These are phyloP conservation scores for Graphilbum fragrans DNA, from an alignment of 2,329 filamentous ascomycete species.

Conservation along the genomic window DNA sequence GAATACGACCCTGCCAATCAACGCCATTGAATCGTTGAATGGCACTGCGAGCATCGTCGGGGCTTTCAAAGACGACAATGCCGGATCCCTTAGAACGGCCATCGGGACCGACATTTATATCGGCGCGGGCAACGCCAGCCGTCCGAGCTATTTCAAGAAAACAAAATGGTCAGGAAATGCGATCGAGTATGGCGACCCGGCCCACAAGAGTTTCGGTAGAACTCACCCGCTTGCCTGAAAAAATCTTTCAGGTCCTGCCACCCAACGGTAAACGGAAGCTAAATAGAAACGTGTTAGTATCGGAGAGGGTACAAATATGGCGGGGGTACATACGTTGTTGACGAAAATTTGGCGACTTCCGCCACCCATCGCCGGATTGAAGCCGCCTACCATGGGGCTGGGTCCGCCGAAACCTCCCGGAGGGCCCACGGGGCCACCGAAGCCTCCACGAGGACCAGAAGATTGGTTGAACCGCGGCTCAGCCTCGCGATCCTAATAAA, in stretches of 20 bases:
- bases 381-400: constrained; percentile 36
- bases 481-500: constrained; percentile 87
- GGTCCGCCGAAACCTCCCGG: constrained; percentile 6
- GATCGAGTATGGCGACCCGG: no score
- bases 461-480: constrained; percentile 90
- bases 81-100: constrained; percentile 93
- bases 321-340: constrained; percentile 75
- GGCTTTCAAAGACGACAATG: constrained; percentile 90
- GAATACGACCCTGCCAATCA: constrained; percentile 87
- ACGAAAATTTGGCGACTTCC: constrained; percentile 89
- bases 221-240: constrained; percentile 92
- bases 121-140: constrained; percentile 81
- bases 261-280: constrained; percentile 95
- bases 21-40: constrained; percentile 98
- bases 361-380: constrained; percentile 40
- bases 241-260: constrained; percentile 99
- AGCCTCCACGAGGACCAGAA: constrained; percentile 51
- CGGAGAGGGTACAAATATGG: constrained; percentile 3
- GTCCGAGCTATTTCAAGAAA: constrained; percentile 35
- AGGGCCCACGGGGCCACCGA: constrained; percentile 26
- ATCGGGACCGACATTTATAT: constrained; percentile 85
- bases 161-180: background rate
- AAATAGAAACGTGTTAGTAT: background rate
- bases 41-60: constrained; percentile 88
- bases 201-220: background rate